Conservation (phyloP, 2,329 filamentous ascomycete species). For the Aureobasidium musti region DNA sequence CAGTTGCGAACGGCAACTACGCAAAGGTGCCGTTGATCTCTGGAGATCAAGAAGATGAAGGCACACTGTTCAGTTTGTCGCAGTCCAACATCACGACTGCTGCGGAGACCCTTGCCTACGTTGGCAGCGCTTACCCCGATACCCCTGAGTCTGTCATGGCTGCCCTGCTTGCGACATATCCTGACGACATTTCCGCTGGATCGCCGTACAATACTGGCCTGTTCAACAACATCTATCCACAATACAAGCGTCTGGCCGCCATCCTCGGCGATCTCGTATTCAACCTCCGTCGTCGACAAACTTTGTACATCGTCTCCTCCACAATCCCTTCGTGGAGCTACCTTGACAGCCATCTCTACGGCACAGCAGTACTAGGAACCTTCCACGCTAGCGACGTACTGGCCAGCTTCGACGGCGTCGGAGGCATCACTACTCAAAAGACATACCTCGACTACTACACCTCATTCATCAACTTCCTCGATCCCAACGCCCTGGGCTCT, state of each 20-base stretch:
- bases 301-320: conserved; percentile 54
- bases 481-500: conserved; percentile 63
- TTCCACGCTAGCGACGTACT: conserved; percentile 72
- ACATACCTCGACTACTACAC: conserved; percentile 70
- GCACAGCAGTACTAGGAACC: conserved; percentile 71
- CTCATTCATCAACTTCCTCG: conserved; percentile 68
- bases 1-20: conserved; percentile 57
- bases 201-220: conserved; percentile 70
- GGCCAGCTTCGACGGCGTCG: conserved; percentile 67
- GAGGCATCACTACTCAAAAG: conserved; percentile 31
- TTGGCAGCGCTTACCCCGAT: conserved; percentile 62
- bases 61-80: conserved; percentile 71
- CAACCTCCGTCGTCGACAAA: conserved; percentile 67
- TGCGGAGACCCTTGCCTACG: conserved; percentile 61
- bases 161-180: conserved; percentile 64
- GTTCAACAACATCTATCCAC: conserved; percentile 71
- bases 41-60: conserved; percentile 78
- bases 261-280: conserved; percentile 75
- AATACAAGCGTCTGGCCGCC: conserved; percentile 75
- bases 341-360: conserved; percentile 69
- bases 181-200: conserved; percentile 58
- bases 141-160: conserved; percentile 54
- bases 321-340: conserved; percentile 72
- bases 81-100: conserved; percentile 68
- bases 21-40: conserved; percentile 65